Base-by-base conservation (phyloP, 148 eudicot species). In the Rheum nobile region DNA sequence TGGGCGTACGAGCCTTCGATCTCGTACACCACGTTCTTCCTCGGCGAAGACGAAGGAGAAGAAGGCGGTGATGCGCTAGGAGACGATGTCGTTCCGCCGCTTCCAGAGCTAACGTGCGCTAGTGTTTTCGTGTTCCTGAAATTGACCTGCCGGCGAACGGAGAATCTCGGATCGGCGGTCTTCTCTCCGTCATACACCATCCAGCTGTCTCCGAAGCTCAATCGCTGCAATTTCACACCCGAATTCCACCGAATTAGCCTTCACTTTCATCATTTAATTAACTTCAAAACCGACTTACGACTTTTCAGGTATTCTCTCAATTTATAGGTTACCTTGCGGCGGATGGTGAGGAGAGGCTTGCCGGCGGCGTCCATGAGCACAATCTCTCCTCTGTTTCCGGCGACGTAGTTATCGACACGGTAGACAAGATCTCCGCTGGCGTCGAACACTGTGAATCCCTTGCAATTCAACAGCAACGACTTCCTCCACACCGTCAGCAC, bases 361-460 rank as follows among this genome's bases (percentile, higher is more conserved):
- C 96, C 96, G 21, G 73, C 75, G 61, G 87, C 87, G 71, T 91
- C 91, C 93, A 91, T 91, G 69, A 91, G 91, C 48, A 80, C 72
- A 39, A 85, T 84, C 80, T 84, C 85, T 0, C 55, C 84, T 29
- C 76, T 83, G 57, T 37, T 80, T 2, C 74, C 80, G 2, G 78
- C 78, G 16, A 75, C 76, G 79, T 91, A 91, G 43, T 84, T 85
- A 80, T 91, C 96, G 8, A 91, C 93, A 0, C 96, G 92, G 44
- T 77, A 88, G 17, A 91, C 84, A 6, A 91, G 86, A 71, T 87
- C 84, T 1, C 96, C 96, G 24, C 44, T 78, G 19, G 83, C 61
- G 41, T 91, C 89, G 65, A 75, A 91, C 32, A 91, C 96, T 6
- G 96, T 91, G 72, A 88, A 91, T 0, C 96, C 96, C 4, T 82